phyloP scores from a whole-genome alignment of 1,139 yeast species.

The Hemisphaericaspora lyxosophila region DNA sequence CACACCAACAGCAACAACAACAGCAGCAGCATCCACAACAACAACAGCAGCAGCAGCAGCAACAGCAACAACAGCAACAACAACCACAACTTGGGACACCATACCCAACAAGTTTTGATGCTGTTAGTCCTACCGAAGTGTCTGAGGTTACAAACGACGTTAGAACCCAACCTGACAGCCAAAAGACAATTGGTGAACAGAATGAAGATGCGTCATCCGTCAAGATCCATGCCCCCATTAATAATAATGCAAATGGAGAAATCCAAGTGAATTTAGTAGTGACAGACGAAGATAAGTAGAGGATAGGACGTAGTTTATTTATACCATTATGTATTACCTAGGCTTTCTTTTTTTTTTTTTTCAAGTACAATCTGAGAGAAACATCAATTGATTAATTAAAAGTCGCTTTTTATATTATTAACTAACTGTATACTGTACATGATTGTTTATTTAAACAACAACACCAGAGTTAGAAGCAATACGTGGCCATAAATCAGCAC shows the following conservation, averaged over 20 bases:
- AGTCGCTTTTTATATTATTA: neutral
- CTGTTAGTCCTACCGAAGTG: neutral
- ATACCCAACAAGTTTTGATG: conserved; percentile 9
- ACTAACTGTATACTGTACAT: conserved; percentile 7
- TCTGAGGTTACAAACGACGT: neutral
- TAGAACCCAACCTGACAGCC: neutral
- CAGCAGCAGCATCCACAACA: conserved; percentile 3
- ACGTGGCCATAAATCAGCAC: conserved; percentile 99
- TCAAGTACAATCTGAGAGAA: neutral
- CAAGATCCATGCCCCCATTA: neutral
- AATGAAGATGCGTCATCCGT: neutral
- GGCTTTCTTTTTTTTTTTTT: neutral
- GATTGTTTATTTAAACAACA: conserved; percentile 67
- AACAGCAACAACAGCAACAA: conserved; percentile 9
- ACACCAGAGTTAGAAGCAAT: conserved; percentile 99
- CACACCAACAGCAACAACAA: conserved; percentile 1
- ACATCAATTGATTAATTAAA: neutral
- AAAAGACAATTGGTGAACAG: neutral
- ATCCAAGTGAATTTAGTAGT: conserved; percentile 11
- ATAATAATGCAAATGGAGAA: conserved; percentile 5
- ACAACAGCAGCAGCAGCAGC: too few species aligned
- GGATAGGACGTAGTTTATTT: neutral
- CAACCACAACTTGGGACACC: conserved; percentile 9
- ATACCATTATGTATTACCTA: neutral
- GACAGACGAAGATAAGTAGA: conserved; percentile 6